Base-by-base conservation (phyloP, 2,329 filamentous ascomycete genomes). In the Chrysosporium queenslandicum region DNA sequence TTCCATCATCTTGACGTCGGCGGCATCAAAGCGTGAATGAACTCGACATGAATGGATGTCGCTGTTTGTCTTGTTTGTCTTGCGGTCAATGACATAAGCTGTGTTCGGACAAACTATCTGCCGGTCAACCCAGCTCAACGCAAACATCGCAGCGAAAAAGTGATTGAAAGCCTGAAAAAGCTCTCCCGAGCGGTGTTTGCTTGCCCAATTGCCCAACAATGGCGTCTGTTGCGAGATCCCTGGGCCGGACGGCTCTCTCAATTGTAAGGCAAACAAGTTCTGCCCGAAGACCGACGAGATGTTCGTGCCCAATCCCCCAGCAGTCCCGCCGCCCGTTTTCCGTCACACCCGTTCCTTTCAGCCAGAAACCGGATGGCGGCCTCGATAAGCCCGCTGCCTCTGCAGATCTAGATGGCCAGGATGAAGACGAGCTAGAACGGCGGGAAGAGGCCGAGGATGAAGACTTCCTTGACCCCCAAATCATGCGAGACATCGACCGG, bases 181-280 rank as follows among this genome's bases (percentile, higher is more conserved):
- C 40, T 7, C 21, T 29, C 39, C 11, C 8, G 14, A 16, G 21
- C 8, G 39, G 39, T 36, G 49, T 51, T 41, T 50, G 47, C 37
- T 50, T 27, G 46, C 50, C 49, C 46, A 58, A 53, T 56, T 52
- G 55, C 47, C 18, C 53, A 55, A 59, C 63, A 64, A 72, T 72
- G 69, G 69, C 68, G 59, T 65, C 63, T 53, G 61, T 63, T 58
- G 60, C 67, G 54, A 63, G 66, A 61, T 69, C 63, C 56, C 59
- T 72, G 60, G 61, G 64, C 63, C 68, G 66, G 43, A 59, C 65
- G 46, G 64, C 66, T 53, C 55, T 66, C 12, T 57, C 61, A 34
- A 46, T 69, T 51, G 61, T 61, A 55, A 63, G 62, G 41, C 64
- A 65, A 61, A 63, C 63, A 43, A 60, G 56, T 18, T 36, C 54